Conservation (phyloP, 2,329 filamentous ascomycete species). For the Paracoccidioides lutzii region DNA sequence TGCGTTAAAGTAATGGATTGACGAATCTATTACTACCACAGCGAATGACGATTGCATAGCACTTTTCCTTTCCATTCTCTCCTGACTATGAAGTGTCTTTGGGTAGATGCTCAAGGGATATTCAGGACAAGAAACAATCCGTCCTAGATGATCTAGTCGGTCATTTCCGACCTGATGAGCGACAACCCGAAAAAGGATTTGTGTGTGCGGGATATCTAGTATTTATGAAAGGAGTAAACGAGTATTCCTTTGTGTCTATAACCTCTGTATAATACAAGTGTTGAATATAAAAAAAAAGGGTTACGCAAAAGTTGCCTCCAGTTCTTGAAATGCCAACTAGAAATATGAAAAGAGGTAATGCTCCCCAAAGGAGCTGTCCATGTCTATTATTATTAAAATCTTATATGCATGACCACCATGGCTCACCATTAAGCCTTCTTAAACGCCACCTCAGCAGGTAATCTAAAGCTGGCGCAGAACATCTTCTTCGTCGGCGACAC, state of each 20-base stretch:
- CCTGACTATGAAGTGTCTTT: not conserved
- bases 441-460: slow-evolving; percentile 76
- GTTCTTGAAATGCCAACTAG: not conserved
- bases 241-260: not conserved
- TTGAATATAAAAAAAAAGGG: not conserved
- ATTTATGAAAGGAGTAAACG: not conserved
- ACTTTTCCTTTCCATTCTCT: not conserved
- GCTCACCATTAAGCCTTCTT: slow-evolving; percentile 10
- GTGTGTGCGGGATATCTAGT: not conserved
- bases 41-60: not conserved
- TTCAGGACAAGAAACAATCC: not conserved
- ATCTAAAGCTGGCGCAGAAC: slow-evolving; percentile 87
- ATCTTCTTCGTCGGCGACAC: slow-evolving; percentile 91
- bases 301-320: not conserved
- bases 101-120: not conserved
- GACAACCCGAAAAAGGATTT: not conserved
- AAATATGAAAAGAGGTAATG: not conserved
- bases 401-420: not conserved
- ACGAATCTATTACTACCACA: not conserved
- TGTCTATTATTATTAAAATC: not conserved
- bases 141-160: not conserved
- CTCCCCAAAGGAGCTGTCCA: not conserved
- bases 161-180: not conserved
- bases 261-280: slow-evolving; percentile 1
- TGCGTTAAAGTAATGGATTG: not conserved